Conservation (phyloP, 495 filamentous ascomycete species). For the Penicilliopsis zonata region DNA sequence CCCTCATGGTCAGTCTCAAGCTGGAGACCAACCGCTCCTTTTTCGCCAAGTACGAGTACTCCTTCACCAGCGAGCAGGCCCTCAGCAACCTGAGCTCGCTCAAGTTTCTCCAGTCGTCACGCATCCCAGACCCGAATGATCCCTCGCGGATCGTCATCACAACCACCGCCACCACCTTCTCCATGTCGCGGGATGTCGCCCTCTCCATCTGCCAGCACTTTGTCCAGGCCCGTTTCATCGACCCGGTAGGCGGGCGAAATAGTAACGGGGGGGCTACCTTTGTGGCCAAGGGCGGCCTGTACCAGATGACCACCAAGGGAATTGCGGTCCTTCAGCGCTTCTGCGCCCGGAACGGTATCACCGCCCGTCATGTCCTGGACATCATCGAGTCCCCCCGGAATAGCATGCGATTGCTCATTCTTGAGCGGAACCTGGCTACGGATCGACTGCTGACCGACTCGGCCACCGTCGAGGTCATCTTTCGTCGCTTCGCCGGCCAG, state of each 20-base stretch:
- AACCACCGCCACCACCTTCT: conserved; percentile 98
- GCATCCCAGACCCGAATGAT: conserved; percentile 98
- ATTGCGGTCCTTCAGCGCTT: conserved; percentile 87
- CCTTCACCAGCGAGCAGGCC: conserved; percentile 96
- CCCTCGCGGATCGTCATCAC: conserved; percentile 96
- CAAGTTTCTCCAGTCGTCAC: conserved; percentile 97
- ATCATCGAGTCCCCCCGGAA: conserved; percentile 67
- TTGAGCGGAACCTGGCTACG: conserved; percentile 77
- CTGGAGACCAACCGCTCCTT: conserved; percentile 80
- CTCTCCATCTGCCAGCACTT: conserved; percentile 91
- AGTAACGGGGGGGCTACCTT: conserved; percentile 67
- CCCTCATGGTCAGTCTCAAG: conserved; percentile 91
- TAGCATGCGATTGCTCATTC: conserved; percentile 81
- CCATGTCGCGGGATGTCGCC: conserved; percentile 99
- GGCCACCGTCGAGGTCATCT: conserved; percentile 89
- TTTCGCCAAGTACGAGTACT: conserved; percentile 80
- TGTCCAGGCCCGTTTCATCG: conserved; percentile 88
- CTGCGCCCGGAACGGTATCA: conserved; percentile 90
- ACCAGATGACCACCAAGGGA: conserved; percentile 94
- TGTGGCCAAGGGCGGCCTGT: conserved; percentile 79
- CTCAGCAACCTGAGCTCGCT: conserved; percentile 96
- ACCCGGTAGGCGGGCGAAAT: conserved; percentile 82
- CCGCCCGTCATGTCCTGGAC: conserved; percentile 82
- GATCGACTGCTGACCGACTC: conserved; percentile 87
- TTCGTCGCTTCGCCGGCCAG: conserved; percentile 78